Evolutionary conservation across 345 rosid genomes (phyloP).

Genomic region (Eucalyptus tenuipes): DNA sequence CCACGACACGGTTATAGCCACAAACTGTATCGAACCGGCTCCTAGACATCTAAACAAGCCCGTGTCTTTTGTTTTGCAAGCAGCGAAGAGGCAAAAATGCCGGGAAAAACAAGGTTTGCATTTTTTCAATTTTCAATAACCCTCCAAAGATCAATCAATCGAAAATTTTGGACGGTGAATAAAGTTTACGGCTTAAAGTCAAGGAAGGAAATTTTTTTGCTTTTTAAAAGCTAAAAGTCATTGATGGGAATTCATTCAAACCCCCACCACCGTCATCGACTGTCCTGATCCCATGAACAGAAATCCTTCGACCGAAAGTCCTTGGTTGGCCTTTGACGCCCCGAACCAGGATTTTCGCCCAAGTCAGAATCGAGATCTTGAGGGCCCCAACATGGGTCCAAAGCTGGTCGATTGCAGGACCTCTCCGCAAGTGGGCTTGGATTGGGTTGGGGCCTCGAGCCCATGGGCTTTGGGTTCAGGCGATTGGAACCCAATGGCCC

Average conservation of each 20-base stretch:
- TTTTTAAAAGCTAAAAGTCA: neutral
- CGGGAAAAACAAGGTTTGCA: neutral
- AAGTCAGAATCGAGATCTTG: neutral
- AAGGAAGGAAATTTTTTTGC: neutral
- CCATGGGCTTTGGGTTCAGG: neutral
- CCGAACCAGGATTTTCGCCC: neutral
- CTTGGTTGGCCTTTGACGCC: neutral
- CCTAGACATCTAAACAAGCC: neutral
- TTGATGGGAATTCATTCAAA: neutral
- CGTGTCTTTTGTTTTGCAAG: neutral
- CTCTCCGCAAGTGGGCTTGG: neutral
- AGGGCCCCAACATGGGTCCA: neutral
- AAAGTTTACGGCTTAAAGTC: neutral
- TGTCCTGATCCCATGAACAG: neutral
- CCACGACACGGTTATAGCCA: rapidly evolving
- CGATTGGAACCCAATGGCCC: neutral
- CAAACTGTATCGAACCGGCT: rapidly evolving
- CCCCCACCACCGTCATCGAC: neutral
- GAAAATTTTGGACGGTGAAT: neutral
- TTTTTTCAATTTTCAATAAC: neutral
- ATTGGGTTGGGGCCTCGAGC: neutral
- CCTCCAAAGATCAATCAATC: rapidly evolving
- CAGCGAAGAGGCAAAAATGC: rapidly evolving
- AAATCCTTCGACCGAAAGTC: neutral
- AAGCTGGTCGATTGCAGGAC: neutral